These are phyloP conservation scores for Lasiosphaeria hispida DNA, from an alignment of 495 filamentous ascomycete species.

Conservation along the genomic window DNA sequence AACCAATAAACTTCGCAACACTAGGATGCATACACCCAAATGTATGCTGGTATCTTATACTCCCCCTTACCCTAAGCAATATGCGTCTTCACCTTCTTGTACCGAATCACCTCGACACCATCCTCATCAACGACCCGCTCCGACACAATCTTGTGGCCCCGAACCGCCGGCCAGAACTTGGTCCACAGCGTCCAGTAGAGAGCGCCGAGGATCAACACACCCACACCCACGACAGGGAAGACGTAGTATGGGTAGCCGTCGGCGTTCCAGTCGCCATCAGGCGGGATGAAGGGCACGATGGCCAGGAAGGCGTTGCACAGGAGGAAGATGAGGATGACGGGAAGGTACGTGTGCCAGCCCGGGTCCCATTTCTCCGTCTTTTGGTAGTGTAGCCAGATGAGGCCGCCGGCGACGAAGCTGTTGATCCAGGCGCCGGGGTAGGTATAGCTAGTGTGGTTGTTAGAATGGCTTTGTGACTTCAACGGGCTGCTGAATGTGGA, in stretches of 20 bases:
- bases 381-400: slow-evolving; percentile 43
- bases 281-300: slow-evolving; percentile 52
- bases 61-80: neutral
- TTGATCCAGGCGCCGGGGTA: slow-evolving; percentile 47
- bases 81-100: slow-evolving; percentile 29
- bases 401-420: slow-evolving; percentile 57
- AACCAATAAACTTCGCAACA: too few relatives aligned
- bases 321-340: slow-evolving; percentile 46
- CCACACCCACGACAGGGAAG: slow-evolving; percentile 52
- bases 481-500: neutral
- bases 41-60: neutral
- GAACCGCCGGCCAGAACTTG: slow-evolving; percentile 45
- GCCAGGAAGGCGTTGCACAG: slow-evolving; percentile 50
- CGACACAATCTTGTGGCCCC: slow-evolving; percentile 47
- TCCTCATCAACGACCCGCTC: slow-evolving; percentile 43
- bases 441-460: slow-evolving; percentile 37
- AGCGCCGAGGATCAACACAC: slow-evolving; percentile 44
- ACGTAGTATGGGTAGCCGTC: slow-evolving; percentile 51
- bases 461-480: neutral
- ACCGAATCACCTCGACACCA: slow-evolving; percentile 47
- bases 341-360: slow-evolving; percentile 44
- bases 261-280: slow-evolving; percentile 48
- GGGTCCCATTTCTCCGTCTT: slow-evolving; percentile 44
- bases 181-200: slow-evolving; percentile 54
- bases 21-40: too few relatives aligned